These are phyloP conservation scores for Isabelozyma heimii DNA, from an alignment of 805 yeast genomes.

Conservation along the genomic window DNA sequence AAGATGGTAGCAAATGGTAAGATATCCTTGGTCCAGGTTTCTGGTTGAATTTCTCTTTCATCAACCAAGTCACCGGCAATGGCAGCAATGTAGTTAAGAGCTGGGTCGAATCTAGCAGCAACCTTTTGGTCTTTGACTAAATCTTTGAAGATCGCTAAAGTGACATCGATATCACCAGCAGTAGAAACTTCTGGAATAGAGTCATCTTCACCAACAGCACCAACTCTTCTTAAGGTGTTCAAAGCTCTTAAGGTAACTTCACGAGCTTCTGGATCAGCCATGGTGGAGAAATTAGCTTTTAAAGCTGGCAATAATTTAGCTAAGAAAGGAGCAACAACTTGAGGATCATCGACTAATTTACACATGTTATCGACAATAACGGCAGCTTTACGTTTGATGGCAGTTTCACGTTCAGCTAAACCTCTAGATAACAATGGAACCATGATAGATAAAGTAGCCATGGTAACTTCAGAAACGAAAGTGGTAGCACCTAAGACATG, in stretches of 20 bases:
- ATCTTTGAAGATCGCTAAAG: slow-evolving; percentile 74
- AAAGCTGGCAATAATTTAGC: slow-evolving; percentile 92
- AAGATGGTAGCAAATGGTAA: slow-evolving; percentile 94
- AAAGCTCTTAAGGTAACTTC: slow-evolving; percentile 96
- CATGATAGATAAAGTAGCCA: slow-evolving; percentile 99
- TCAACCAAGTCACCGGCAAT: slow-evolving; percentile 99
- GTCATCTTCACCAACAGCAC: slow-evolving; percentile 90
- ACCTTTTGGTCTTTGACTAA: slow-evolving; percentile 67
- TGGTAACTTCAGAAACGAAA: slow-evolving; percentile 98
- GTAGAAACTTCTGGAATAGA: slow-evolving; percentile 94
- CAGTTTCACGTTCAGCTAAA: slow-evolving; percentile 99
- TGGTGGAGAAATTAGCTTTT: slow-evolving; percentile 88
- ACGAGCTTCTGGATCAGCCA: slow-evolving; percentile 99
- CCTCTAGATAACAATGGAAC: slow-evolving; percentile 98
- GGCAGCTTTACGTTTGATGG: slow-evolving; percentile 99
- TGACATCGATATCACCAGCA: slow-evolving; percentile 95
- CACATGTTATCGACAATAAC: slow-evolving; percentile 99
- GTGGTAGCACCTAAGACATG: slow-evolving; percentile 99
- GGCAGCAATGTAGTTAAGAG: slow-evolving; percentile 82
- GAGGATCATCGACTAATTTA: slow-evolving; percentile 99
- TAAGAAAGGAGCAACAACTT: slow-evolving; percentile 99
- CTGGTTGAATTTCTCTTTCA: slow-evolving; percentile 90
- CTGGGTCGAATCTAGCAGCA: slow-evolving; percentile 75
- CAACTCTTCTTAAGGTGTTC: slow-evolving; percentile 97
- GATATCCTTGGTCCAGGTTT: slow-evolving; percentile 83